Evolutionary conservation across 202 grass and related monocot genomes (phyloP).

Genomic region (Brachypodium distachyon): DNA sequence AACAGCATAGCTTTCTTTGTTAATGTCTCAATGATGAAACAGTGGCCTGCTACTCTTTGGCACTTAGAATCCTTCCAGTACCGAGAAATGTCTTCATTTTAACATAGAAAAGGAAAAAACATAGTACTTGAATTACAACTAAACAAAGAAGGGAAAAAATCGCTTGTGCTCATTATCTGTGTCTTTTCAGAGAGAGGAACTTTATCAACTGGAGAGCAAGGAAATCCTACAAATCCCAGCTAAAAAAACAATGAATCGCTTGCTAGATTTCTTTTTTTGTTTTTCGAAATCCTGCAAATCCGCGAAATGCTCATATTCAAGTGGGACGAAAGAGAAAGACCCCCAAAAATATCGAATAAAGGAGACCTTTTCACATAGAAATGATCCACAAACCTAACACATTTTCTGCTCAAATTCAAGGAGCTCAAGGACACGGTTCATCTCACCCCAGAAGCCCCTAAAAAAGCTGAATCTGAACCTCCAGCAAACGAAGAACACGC

Average conservation of each 20-base stretch:
- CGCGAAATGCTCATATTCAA: neutral
- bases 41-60: neutral
- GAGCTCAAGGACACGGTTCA: neutral
- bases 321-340: neutral
- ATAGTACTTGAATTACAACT: neutral
- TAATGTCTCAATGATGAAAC: constrained; percentile 8
- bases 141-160: too few species aligned
- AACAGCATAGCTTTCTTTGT: neutral
- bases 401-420: neutral
- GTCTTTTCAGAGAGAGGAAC: neutral
- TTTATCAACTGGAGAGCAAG: neutral
- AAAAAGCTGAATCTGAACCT: constrained; percentile 17
- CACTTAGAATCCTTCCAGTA: neutral
- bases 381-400: neutral
- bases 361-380: neutral
- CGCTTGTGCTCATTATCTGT: too few species aligned
- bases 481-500: neutral
- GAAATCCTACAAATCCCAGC: neutral
- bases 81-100: neutral
- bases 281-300: neutral
- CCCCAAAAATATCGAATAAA: neutral
- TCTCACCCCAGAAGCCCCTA: neutral
- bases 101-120: neutral
- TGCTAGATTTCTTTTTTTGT: too few species aligned
- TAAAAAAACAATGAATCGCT: too few species aligned